Conservation (phyloP, 2,329 filamentous ascomycete genomes). For the Trichophyton simii region DNA sequence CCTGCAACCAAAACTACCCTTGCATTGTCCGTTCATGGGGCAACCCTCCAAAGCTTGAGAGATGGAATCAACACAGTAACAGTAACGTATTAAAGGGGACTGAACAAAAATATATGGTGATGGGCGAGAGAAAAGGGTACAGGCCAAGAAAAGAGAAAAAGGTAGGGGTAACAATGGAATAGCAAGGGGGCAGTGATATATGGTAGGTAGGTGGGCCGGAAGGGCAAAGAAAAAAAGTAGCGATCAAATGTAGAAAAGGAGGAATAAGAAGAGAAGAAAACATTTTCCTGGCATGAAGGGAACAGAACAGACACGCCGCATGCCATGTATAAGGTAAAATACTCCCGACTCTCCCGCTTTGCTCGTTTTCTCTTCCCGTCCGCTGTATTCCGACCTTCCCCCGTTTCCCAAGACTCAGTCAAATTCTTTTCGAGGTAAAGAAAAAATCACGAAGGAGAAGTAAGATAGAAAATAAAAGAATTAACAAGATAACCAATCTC, state of each 20-base stretch:
- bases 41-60: constrained; percentile 5
- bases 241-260: constrained; percentile 1
- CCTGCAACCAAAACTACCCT: constrained; percentile 13
- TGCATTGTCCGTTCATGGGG: constrained; percentile 10
- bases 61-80: constrained; percentile 4
- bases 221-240: background rate
- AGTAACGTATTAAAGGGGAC: constrained; percentile 1
- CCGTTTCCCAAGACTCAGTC: constrained; percentile 9
- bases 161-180: background rate
- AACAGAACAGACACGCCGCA: constrained; percentile 7
- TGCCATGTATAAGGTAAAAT: constrained; percentile 6
- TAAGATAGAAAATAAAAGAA: background rate
- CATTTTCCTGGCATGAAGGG: constrained; percentile 5
- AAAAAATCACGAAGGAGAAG: background rate
- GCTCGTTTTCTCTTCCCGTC: constrained; percentile 5
- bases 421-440: constrained; percentile 5
- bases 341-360: constrained; percentile 11
- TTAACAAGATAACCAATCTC: constrained; percentile 4
- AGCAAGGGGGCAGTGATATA: constrained; percentile 16
- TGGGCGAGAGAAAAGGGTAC: constrained; percentile 17
- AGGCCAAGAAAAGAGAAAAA: constrained; percentile 17
- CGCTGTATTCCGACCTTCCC: constrained; percentile 8
- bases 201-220: constrained; percentile 15
- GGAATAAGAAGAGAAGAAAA: constrained; percentile 7
- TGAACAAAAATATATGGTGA: constrained; percentile 13